A percentile compares a stretch with the other conserved stretches of the same genome.
Conservation (phyloP, 2,329 filamentous ascomycete species). For the Pyrenophora seminiperda region DNA sequence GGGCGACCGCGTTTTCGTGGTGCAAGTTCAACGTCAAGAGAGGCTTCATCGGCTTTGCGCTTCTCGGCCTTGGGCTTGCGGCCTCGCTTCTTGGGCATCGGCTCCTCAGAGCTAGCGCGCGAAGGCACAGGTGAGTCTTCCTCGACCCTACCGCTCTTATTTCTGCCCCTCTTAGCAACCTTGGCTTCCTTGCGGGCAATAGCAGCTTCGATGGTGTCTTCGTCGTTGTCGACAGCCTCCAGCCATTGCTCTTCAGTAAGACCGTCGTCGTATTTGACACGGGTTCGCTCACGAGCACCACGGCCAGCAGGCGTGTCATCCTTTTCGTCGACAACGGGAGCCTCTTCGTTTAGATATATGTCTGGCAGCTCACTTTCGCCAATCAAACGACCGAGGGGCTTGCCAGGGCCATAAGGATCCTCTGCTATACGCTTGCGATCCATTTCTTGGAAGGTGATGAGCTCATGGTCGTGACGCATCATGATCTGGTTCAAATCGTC, state of each 20-base stretch:
- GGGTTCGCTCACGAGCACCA: slow-evolving; percentile 91
- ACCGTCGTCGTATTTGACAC: slow-evolving; percentile 94
- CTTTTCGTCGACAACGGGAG: slow-evolving; percentile 76
- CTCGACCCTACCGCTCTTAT: slow-evolving; percentile 68
- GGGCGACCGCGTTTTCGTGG: slow-evolving; percentile 69
- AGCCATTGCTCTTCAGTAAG: slow-evolving; percentile 99
- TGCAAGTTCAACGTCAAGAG: slow-evolving; percentile 66
- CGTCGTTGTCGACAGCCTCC: slow-evolving; percentile 92
- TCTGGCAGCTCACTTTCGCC: slow-evolving; percentile 87
- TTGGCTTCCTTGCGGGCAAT: slow-evolving; percentile 87
- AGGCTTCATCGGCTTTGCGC: slow-evolving; percentile 79
- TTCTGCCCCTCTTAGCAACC: slow-evolving; percentile 77
- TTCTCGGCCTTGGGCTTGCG: slow-evolving; percentile 82
- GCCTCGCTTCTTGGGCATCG: slow-evolving; percentile 76
- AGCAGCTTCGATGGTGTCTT: slow-evolving; percentile 90
- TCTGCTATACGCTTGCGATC: slow-evolving; percentile 74
- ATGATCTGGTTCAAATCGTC: slow-evolving; percentile 96
- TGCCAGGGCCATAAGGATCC: slow-evolving; percentile 73
- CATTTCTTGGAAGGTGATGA: slow-evolving; percentile 77
- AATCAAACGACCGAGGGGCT: slow-evolving; percentile 78
- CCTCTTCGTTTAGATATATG: slow-evolving; percentile 88
- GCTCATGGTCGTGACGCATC: slow-evolving; percentile 82
- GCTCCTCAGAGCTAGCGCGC: slow-evolving; percentile 81
- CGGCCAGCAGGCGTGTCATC: slow-evolving; percentile 76
- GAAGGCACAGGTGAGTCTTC: slow-evolving; percentile 78